These are phyloP conservation scores for Plectosphaerella sp. DNA, from an alignment of 2,329 filamentous ascomycete genomes.

Conservation along the genomic window DNA sequence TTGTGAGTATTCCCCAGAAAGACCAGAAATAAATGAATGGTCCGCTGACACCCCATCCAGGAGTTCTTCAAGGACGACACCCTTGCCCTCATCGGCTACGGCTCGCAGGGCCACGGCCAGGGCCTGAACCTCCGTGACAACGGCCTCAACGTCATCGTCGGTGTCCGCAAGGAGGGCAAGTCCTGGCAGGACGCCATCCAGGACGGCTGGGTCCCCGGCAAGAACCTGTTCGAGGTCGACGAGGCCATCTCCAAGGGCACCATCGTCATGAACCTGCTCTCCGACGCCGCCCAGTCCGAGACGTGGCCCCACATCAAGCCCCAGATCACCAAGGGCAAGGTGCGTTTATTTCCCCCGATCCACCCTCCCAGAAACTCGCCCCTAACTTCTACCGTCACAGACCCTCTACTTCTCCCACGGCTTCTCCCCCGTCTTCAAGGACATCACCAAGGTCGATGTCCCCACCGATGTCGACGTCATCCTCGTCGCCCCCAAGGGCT, in stretches of 20 bases:
- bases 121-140: constrained; percentile 99
- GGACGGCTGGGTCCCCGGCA: constrained; percentile 97
- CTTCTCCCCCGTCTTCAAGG: constrained; percentile 99
- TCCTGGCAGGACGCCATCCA: constrained; percentile 97
- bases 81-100: constrained; percentile 97
- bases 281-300: constrained; percentile 96
- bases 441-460: constrained; percentile 97
- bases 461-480: constrained; percentile 97
- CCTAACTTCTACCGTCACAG: constrained; percentile 35
- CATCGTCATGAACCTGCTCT: constrained; percentile 98
- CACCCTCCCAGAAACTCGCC: background rate
- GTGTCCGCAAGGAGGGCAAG: constrained; percentile 96
- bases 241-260: constrained; percentile 91
- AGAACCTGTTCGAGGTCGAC: constrained; percentile 98
- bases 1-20: constrained; percentile 54
- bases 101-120: constrained; percentile 96
- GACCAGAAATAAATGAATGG: background rate
- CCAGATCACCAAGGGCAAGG: constrained; percentile 97
- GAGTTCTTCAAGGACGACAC: constrained; percentile 99
- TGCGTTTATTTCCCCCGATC: constrained; percentile 32
- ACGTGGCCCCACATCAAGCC: constrained; percentile 99
- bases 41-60: constrained; percentile 36
- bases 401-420: constrained; percentile 99
- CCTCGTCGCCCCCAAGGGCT: constrained; percentile 98
- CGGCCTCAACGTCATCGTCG: constrained; percentile 97